Base-by-base conservation (phyloP, 106 monocot species). In the Phalaenopsis equestris region DNA sequence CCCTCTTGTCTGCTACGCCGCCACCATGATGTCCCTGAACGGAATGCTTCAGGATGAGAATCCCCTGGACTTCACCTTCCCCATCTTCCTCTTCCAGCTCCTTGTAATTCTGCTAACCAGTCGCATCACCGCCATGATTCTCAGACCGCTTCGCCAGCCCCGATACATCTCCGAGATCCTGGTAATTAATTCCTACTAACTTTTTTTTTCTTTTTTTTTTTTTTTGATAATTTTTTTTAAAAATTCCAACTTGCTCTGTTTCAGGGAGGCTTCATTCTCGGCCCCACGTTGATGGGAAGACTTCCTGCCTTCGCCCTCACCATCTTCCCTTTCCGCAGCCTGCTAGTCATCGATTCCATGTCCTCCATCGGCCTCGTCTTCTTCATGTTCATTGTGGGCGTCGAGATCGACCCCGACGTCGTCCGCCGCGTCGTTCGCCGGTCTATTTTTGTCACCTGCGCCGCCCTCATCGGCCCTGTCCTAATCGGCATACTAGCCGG, bases 391-490 rank as follows among this genome's bases (percentile, higher is more conserved):
- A 68, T 78, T 55, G 70, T 78, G 2, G 82, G 82, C 49, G n/a
- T 82, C 14, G 82, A 82, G 82, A 67, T 82, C 55, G 82, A 82
- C 37, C 18, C 11, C 2, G 5, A 68, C 41, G 52, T 15, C 52
- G 41, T 78, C 9, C 77, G 67, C 39, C 67, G 82, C 4, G 41
- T 70, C 41, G n/a, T 23, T 70, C 68, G 39, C 43, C 77, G n/a
- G 17, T 78, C 82, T 0, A 36, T 39, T 6, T 17, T 70, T 23
- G 30, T 77, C 48, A 70, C 85, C 0, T 80, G 12, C 0, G 85
- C 65, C 3, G 76, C 80, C 56, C 85, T 87, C 23, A 64, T 75
- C 30, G 61, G 84, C 45, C 85, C 86, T 16, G 84, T 88, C 67
- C 41, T 47, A 58, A 77, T 85, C 37, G 80, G 78, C 42, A 49